A percentile compares a stretch with the other conserved stretches of the same genome.
Conservation (phyloP, 1,284 basidiomycete genomes). For the Mycosarcoma maydis region DNA sequence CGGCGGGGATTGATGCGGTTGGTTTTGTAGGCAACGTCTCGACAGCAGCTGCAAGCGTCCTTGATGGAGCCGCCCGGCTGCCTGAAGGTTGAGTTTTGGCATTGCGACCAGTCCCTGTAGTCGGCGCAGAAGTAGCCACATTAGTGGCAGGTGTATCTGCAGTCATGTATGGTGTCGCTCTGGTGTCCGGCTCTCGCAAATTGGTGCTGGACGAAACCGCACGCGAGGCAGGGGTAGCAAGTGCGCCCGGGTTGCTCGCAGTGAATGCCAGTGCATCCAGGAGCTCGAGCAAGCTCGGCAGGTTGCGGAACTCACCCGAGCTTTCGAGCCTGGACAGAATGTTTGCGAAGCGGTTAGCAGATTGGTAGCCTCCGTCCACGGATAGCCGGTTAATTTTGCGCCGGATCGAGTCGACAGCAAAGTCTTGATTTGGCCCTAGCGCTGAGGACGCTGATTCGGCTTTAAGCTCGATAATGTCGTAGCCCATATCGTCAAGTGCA, state of each 20-base stretch:
- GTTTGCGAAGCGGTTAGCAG: slow-evolving; percentile 33
- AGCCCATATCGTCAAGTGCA: slow-evolving; percentile 46
- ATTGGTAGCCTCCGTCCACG: slow-evolving; percentile 49
- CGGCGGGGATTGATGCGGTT: neutral
- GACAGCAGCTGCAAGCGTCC: slow-evolving; percentile 7
- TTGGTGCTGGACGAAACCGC: slow-evolving; percentile 19
- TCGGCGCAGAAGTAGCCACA: slow-evolving; percentile 13
- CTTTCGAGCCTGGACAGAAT: slow-evolving; percentile 25
- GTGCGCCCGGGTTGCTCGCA: slow-evolving; percentile 20
- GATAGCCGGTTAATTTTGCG: slow-evolving; percentile 38
- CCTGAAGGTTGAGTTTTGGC: neutral
- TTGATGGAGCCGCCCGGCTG: slow-evolving; percentile 8
- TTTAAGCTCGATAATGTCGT: slow-evolving; percentile 48
- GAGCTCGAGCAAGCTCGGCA: slow-evolving; percentile 39
- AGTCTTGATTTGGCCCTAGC: slow-evolving; percentile 21
- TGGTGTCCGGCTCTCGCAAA: slow-evolving; percentile 16
- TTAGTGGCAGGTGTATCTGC: slow-evolving; percentile 30
- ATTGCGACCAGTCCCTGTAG: slow-evolving; percentile 4
- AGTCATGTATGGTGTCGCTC: slow-evolving; percentile 29
- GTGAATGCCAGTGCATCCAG: slow-evolving; percentile 40
- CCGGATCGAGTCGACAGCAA: slow-evolving; percentile 29
- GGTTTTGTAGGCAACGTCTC: slow-evolving; percentile 7
- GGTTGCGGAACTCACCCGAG: slow-evolving; percentile 21
- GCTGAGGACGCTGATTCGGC: slow-evolving; percentile 17
- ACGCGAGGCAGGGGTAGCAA: slow-evolving; percentile 25